These are phyloP conservation scores for Hypholoma fasciculare DNA, from an alignment of 768 basidiomycete species.

Conservation along the genomic window DNA sequence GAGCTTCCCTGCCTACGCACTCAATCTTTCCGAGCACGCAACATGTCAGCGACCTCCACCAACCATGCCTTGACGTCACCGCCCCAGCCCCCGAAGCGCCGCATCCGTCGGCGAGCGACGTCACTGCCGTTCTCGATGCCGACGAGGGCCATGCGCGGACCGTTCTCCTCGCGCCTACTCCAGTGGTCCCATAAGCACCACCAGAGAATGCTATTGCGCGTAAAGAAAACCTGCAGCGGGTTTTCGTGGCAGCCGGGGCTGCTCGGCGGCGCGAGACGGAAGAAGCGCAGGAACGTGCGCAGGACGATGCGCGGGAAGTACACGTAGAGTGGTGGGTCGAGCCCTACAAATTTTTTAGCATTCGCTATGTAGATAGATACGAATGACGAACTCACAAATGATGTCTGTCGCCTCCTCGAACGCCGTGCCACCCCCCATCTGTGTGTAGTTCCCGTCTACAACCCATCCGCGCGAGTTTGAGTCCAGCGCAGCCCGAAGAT, in stretches of 20 bases:
- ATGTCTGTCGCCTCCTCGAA: conserved; percentile 45
- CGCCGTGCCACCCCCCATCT: too few species aligned
- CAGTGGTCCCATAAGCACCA: conserved; percentile 49
- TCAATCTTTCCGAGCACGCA: not conserved
- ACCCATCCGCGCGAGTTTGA: too few species aligned
- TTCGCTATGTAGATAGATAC: too few species aligned
- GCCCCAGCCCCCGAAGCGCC: conserved; percentile 53
- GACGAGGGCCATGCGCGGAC: conserved; percentile 27
- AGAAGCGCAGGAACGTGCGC: conserved; percentile 52
- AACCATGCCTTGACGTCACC: conserved; percentile 43
- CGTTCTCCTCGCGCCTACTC: conserved; percentile 22
- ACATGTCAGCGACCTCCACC: conserved; percentile 31
- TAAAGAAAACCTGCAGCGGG: conserved; percentile 42
- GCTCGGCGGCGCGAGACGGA: conserved; percentile 36
- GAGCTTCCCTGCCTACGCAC: too few species aligned
- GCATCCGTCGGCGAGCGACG: conserved; percentile 35
- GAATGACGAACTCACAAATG: conserved; percentile 41
- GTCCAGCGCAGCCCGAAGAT: too few species aligned
- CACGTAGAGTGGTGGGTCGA: conserved; percentile 60
- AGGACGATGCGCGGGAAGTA: conserved; percentile 61
- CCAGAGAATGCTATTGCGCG: conserved; percentile 48
- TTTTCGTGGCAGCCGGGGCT: conserved; percentile 50
- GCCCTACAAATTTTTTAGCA: conserved; percentile 40
- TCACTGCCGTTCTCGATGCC: conserved; percentile 34
- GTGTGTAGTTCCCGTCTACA: too few species aligned